Percentiles rank a stretch among this genome's conserved stretches.
Evolutionary conservation across 441 rosid genomes (phyloP).

Genomic region (Francoa sonchifolia): DNA sequence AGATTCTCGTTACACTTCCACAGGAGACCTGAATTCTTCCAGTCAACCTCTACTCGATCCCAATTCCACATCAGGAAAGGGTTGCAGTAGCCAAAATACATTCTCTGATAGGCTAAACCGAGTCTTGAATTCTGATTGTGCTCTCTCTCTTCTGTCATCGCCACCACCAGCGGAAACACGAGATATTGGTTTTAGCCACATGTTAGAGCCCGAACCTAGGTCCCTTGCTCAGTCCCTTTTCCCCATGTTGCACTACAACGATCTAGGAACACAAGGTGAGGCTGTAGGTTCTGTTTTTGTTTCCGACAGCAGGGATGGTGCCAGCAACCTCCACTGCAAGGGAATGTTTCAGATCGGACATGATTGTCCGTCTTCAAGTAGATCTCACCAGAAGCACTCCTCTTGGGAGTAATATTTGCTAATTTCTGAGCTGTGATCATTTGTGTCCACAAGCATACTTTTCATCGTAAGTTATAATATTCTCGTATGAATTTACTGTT

Average conservation of each 20-base stretch:
- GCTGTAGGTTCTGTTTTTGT: constrained; percentile 19
- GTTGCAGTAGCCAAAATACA: constrained; percentile 24
- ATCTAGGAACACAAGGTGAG: constrained; percentile 20
- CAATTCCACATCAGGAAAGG: constrained; percentile 13
- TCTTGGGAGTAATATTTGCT: constrained; percentile 38
- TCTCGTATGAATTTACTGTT: no score
- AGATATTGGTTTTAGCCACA: constrained; percentile 28
- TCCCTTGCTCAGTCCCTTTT: constrained; percentile 25
- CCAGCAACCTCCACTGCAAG: constrained; percentile 19
- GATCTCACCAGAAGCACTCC: constrained; percentile 33
- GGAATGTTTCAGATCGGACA: constrained; percentile 21
- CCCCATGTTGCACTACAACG: constrained; percentile 23
- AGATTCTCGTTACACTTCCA: constrained; percentile 14
- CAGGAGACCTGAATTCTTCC: constrained; percentile 20
- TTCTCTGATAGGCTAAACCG: constrained; percentile 20
- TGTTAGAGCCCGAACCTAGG: constrained; percentile 25
- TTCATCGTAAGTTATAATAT: no score
- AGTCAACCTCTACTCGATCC: constrained; percentile 18
- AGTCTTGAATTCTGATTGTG: constrained; percentile 28
- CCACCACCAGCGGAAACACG: constrained; percentile 27
- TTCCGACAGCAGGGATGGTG: constrained; percentile 19
- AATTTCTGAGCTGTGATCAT: no score
- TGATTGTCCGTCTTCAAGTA: constrained; percentile 28
- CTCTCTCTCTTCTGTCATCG: constrained; percentile 94
- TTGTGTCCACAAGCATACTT: no score